phyloP scores from a whole-genome alignment of 2,329 filamentous ascomycete genomes.

The Bipolaris victoriae region DNA sequence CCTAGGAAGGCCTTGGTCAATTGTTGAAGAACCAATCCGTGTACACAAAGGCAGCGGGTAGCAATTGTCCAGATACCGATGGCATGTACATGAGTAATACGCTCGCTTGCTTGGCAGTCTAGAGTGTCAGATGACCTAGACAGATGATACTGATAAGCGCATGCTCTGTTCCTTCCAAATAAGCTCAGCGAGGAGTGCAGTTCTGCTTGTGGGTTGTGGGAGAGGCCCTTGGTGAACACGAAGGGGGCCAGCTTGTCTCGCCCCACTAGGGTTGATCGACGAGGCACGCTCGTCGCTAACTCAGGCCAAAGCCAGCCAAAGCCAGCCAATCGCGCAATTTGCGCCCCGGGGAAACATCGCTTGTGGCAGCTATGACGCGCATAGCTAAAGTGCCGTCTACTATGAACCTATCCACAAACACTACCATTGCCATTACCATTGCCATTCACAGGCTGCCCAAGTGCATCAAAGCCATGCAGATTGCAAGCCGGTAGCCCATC shows the following conservation, averaged over 20 bases:
- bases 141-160: neutral
- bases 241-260: slow-evolving; percentile 2
- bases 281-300: neutral
- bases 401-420: neutral
- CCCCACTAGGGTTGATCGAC: slow-evolving; percentile 16
- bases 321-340: slow-evolving; percentile 13
- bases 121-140: slow-evolving; percentile 1
- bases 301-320: neutral
- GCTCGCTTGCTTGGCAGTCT: slow-evolving; percentile 3
- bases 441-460: neutral
- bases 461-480: slow-evolving; percentile 21
- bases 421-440: slow-evolving; percentile 1
- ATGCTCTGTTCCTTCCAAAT: neutral
- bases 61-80: slow-evolving; percentile 3
- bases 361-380: slow-evolving; percentile 40
- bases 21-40: neutral
- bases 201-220: slow-evolving; percentile 5
- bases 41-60: neutral
- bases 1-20: neutral
- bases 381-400: slow-evolving; percentile 21
- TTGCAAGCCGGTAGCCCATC: slow-evolving; percentile 20
- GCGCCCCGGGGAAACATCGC: slow-evolving; percentile 17
- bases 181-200: slow-evolving; percentile 1
- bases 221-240: neutral
- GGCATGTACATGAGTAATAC: slow-evolving; percentile 1